phyloP scores from a whole-genome alignment of 179 eudicot genomes.

The Patellifolia procumbens region DNA sequence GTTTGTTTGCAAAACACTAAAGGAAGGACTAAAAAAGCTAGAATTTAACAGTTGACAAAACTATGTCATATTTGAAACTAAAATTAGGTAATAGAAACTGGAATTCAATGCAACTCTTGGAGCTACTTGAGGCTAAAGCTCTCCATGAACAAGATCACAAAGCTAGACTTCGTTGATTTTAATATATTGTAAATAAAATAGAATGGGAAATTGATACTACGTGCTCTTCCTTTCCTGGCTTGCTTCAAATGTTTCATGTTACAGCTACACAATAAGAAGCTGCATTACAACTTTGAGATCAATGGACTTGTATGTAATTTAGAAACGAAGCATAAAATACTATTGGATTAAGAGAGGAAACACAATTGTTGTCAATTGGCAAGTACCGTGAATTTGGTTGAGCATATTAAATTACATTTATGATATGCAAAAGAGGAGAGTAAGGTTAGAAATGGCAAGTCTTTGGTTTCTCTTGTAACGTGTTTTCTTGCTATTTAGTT shows the following conservation, averaged over 20 bases:
- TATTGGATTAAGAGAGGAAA: background rate
- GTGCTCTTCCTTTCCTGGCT: background rate
- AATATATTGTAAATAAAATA: background rate
- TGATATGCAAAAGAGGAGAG: too few species aligned
- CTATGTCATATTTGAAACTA: background rate
- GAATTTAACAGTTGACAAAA: background rate
- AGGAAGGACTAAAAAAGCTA: background rate
- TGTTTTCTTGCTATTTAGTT: too few species aligned
- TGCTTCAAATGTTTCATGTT: background rate
- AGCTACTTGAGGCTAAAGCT: background rate
- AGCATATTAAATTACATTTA: too few species aligned
- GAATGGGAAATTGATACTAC: background rate
- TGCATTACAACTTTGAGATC: background rate
- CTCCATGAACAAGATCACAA: background rate
- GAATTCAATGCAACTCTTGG: background rate
- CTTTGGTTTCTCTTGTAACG: too few species aligned
- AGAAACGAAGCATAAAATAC: background rate
- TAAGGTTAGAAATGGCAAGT: too few species aligned
- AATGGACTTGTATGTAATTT: background rate
- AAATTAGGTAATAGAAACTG: background rate
- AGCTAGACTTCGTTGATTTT: background rate
- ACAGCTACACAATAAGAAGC: background rate
- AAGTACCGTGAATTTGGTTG: background rate
- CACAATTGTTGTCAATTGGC: background rate
- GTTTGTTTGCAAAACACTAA: background rate